Evolutionary conservation across 2,329 filamentous ascomycete genomes (phyloP), one percentile per base, ranked within the genome.

Genomic region (Thermomyces lanuginosus): DNA sequence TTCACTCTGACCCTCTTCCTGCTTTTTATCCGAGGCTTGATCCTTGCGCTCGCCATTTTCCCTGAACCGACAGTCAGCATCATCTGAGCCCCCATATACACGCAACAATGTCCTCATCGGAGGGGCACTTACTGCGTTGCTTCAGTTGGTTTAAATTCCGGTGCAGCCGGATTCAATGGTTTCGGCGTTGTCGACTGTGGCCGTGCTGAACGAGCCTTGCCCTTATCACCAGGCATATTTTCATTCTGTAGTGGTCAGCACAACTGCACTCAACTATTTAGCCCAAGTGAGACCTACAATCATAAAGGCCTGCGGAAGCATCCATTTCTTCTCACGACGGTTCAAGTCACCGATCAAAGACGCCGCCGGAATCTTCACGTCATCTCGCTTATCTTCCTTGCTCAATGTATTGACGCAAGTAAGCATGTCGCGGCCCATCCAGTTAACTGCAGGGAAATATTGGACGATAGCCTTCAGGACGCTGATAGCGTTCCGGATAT

Each of bases 401-500:
- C 51, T 55, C 21, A 63, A 38, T 10, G 45, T 42, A 25, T 56
- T 56, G 26, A 63, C 54, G 27, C 49, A 50, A 4, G 41, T 47
- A 22, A 55, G 42, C 43, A 61, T 53, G 27, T 54, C 47, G 10
- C 45, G 44, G 17, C 81, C 89, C 65, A 92, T 86, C 50, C 82
- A 89, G 44, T 92, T 82, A 31, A 95, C 71, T 9, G 75, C 76
- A 3, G 89, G 91, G 63, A 92, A 98, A 42, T 73, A 67, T 26
- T 82, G 72, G 13, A 81, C 68, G 24, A 92, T 65, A 7, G 71
- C 67, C 47, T 89, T 91, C 32, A 98, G 63, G 3, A 95, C 66
- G 31, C 78, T 89, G 39, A 95, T 91, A 22, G 83, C 82, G 48
- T 98, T 98, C 29, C 86, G 75, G 46, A 95, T 92, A 50, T 93